Base-by-base conservation (phyloP, 495 filamentous ascomycete species). In the Lasiosphaeria hispida region DNA sequence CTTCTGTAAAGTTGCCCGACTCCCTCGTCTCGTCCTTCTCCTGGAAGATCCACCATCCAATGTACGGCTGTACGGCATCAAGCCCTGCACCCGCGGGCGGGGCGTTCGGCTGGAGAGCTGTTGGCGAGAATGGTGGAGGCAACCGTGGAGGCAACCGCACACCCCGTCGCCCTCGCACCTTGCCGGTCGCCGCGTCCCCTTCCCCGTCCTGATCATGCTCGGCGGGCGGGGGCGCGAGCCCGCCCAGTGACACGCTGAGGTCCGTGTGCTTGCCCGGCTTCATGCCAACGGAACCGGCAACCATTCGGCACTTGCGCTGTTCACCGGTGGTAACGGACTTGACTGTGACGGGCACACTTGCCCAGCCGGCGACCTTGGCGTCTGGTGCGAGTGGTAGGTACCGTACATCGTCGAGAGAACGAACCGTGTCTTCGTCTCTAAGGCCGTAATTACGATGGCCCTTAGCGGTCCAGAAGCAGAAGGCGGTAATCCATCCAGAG, bases 401-500 rank as follows among this genome's bases (percentile, higher is more conserved):
- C 23, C 5, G 45, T 17, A 48, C 19, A 33, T 17, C 13, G 30
- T 33, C 45, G 18, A 17, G 17, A 48, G 45, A 11, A 48, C 33
- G 13, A 13, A 13, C 45, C 19, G 9, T 17, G 1, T 23, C 13
- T 48, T 23, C 19, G 19, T 13, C 43, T 47, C n/a, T 10, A 10
- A 48, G 8, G 5, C 14, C 18, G 8, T 23, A 7, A 1, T 48
- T 7, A 48, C 19, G 13, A 7, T 48, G 8, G 17, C 45, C 45
- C 15, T 30, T 48, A 10, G 7, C 45, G 9, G 23, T 11, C 44
- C 44, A 57, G 35, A 49, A 50, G 34, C 55, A 57, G 42, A 57
- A 57, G 7, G 55, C 45, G 6, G 55, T 49, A 19, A 49, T 41
- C 55, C 55, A 57, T 6, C 55, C 55, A 1, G 15, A 23, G 19